These are phyloP conservation scores for Neoscytalidium dimidiatum DNA, from an alignment of 2,329 filamentous ascomycete genomes.

Conservation along the genomic window DNA sequence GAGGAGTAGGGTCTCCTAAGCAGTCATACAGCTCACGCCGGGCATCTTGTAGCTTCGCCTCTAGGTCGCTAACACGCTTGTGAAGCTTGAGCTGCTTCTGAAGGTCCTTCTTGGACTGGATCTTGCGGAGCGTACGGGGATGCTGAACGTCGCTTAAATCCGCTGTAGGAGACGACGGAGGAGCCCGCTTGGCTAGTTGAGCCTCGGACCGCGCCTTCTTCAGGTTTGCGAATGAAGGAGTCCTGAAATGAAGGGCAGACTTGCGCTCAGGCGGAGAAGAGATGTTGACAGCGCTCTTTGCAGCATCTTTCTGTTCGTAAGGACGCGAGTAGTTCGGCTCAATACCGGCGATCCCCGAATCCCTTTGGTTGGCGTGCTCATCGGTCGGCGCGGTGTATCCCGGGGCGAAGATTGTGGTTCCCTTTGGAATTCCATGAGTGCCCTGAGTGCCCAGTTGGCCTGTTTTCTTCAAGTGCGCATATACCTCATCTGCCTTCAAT, in stretches of 20 bases:
- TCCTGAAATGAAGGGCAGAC: conserved; percentile 20
- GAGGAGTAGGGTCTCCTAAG: conserved; percentile 38
- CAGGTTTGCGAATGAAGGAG: conserved; percentile 18
- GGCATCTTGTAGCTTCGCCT: conserved; percentile 58
- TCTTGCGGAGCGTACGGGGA: conserved; percentile 40
- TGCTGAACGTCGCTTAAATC: conserved; percentile 10
- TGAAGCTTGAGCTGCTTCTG: conserved; percentile 58
- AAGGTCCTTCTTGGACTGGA: conserved; percentile 59
- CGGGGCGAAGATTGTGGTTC: conserved; percentile 9
- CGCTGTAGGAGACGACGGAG: neutral
- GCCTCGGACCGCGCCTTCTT: conserved; percentile 17
- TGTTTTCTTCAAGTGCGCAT: conserved; percentile 33
- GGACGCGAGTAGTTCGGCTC: conserved; percentile 9
- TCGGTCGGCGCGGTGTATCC: conserved; percentile 15
- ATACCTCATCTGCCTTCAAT: conserved; percentile 33
- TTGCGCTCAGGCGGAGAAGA: conserved; percentile 18
- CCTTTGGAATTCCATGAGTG: conserved; percentile 31
- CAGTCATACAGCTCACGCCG: conserved; percentile 56
- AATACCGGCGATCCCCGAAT: conserved; percentile 21
- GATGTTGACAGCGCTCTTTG: conserved; percentile 13
- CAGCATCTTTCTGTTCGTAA: conserved; percentile 13
- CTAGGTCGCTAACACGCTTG: conserved; percentile 63
- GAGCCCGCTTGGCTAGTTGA: conserved; percentile 22
- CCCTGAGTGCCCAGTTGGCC: conserved; percentile 36
- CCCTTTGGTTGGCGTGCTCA: conserved; percentile 6